Percentiles rank a stretch among this genome's conserved stretches.
Conservation (phyloP, 306 rosid species). For the Lotus japonicus region DNA sequence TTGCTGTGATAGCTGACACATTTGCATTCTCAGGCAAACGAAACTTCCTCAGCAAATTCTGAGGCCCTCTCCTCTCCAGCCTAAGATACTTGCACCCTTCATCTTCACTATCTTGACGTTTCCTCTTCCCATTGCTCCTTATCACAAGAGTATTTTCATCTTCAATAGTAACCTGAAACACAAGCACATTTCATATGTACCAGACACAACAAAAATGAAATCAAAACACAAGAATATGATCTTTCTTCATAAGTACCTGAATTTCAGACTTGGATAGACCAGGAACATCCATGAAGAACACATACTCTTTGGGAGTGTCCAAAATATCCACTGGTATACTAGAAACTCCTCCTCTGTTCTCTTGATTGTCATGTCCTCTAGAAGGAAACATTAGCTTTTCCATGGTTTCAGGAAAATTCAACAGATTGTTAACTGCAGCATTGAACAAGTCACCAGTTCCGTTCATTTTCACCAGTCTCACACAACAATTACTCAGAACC, state of each 20-base stretch:
- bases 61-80: constrained; percentile 47
- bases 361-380: constrained; percentile 16
- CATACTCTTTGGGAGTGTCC: constrained; percentile 47
- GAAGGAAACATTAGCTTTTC: constrained; percentile 30
- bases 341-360: constrained; percentile 14
- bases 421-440: constrained; percentile 29
- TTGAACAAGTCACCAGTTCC: constrained; percentile 20
- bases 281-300: constrained; percentile 59
- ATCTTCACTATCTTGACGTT: constrained; percentile 50
- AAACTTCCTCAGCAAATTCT: constrained; percentile 39
- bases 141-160: constrained; percentile 48
- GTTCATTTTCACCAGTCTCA: constrained; percentile 28
- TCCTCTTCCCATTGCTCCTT: constrained; percentile 54
- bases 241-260: no score
- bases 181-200: not conserved
- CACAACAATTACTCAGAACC: not conserved
- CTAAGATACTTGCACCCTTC: constrained; percentile 64
- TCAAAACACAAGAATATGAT: no score
- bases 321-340: constrained; percentile 51
- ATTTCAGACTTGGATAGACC: constrained; percentile 66
- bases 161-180: constrained; percentile 40
- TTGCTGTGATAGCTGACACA: constrained; percentile 46
- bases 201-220: not conserved
- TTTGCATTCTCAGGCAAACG: constrained; percentile 50
- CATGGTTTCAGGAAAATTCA: constrained; percentile 39